Conservation (phyloP, 768 basidiomycete genomes). For the Glaciozyma martinii region DNA sequence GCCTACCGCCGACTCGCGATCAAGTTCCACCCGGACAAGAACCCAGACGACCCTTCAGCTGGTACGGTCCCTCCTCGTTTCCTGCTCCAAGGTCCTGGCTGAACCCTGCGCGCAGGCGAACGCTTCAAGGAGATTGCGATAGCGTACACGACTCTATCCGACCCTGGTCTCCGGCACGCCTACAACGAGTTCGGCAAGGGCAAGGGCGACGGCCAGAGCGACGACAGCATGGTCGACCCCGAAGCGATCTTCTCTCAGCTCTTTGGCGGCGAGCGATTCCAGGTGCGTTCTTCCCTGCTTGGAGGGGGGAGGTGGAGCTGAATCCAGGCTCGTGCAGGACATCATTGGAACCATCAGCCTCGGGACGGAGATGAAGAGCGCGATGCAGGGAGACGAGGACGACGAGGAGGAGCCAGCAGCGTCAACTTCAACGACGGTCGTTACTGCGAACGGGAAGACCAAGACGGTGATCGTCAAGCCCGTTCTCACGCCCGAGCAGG, state of each 20-base stretch:
- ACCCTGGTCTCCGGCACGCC: constrained; percentile 53
- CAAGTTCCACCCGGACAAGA: constrained; percentile 69
- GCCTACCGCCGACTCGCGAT: constrained; percentile 71
- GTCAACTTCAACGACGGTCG: not conserved
- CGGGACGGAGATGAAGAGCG: constrained; percentile 85
- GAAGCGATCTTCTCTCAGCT: constrained; percentile 54
- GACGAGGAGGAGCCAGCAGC: constrained; percentile 35
- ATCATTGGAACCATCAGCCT: constrained; percentile 84
- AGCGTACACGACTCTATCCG: constrained; percentile 44
- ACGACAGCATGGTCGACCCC: constrained; percentile 80
- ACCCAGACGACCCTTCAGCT: constrained; percentile 72
- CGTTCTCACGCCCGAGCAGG: constrained; percentile 53
- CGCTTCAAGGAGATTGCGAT: constrained; percentile 60
- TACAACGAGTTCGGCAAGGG: constrained; percentile 69
- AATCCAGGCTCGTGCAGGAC: constrained; percentile 42
- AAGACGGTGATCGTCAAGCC: constrained; percentile 1
- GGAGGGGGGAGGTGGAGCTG: not conserved
- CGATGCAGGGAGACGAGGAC: constrained; percentile 76
- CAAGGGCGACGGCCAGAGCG: constrained; percentile 63
- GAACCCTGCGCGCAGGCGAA: constrained; percentile 47
- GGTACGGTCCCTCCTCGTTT: too few relatives aligned
- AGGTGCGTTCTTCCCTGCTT: not conserved
- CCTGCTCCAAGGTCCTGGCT: too few relatives aligned
- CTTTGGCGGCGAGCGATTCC: constrained; percentile 78
- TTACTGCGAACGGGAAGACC: not conserved